Conservation (phyloP, 2,329 filamentous ascomycete species). For the Thelonectria olida region DNA sequence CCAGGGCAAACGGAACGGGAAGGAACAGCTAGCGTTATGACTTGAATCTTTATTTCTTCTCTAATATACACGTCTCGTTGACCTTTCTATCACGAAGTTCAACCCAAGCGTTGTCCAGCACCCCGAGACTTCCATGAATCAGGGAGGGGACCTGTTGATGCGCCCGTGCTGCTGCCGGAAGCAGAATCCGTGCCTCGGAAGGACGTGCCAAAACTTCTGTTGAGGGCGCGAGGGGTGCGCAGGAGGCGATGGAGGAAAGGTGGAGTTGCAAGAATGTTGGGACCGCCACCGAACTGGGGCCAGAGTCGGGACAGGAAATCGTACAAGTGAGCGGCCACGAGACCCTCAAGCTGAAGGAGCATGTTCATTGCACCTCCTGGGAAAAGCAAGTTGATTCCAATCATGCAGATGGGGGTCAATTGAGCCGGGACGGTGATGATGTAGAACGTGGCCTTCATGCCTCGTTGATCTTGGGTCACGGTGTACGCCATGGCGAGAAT, state of each 20-base stretch:
- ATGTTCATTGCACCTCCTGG: slow-evolving; percentile 62
- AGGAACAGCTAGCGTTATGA: neutral
- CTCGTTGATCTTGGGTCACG: slow-evolving; percentile 84
- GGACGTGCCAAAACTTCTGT: slow-evolving; percentile 62
- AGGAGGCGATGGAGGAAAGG: slow-evolving; percentile 75
- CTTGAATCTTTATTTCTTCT: neutral
- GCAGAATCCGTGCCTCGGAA: slow-evolving; percentile 52
- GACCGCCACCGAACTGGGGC: slow-evolving; percentile 87
- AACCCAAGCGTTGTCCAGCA: slow-evolving; percentile 69
- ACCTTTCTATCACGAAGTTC: slow-evolving; percentile 26
- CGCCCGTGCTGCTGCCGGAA: slow-evolving; percentile 52
- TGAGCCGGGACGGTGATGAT: slow-evolving; percentile 86
- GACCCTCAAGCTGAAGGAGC: slow-evolving; percentile 75
- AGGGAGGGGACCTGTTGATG: slow-evolving; percentile 61
- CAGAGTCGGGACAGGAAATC: slow-evolving; percentile 91
- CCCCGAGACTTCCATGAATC: slow-evolving; percentile 73
- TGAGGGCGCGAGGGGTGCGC: slow-evolving; percentile 46
- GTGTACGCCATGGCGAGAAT: slow-evolving; percentile 86
- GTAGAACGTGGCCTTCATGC: slow-evolving; percentile 79
- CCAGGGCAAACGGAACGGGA: neutral
- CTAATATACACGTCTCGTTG: neutral
- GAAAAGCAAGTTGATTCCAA: slow-evolving; percentile 77
- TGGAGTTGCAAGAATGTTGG: slow-evolving; percentile 80
- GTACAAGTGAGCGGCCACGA: slow-evolving; percentile 87
- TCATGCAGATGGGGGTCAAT: slow-evolving; percentile 81